Conservation (phyloP, 805 yeast species). For the Henningerozyma blattae region DNA sequence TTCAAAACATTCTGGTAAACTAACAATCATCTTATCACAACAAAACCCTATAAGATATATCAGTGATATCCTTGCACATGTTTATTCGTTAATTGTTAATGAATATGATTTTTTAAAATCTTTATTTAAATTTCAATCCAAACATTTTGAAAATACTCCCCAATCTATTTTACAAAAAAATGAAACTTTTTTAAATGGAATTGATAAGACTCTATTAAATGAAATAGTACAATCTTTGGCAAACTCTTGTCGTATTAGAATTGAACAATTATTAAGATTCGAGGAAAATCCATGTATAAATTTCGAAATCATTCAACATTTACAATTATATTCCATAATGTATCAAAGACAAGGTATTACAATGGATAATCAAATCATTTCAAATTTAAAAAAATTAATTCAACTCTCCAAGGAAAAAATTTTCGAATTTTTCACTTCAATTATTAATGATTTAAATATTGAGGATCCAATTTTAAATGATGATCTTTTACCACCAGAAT, state of each 20-base stretch:
- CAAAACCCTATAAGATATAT: constrained; percentile 74
- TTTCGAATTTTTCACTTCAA: constrained; percentile 7
- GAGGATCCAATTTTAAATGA: constrained; percentile 15
- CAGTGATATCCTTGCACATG: constrained; percentile 81
- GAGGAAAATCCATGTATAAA: constrained; percentile 47
- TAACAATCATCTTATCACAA: constrained; percentile 54
- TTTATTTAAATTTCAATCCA: constrained; percentile 37
- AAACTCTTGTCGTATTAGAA: constrained; percentile 47
- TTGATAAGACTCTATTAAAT: constrained; percentile 19
- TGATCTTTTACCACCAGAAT: constrained; percentile 73
- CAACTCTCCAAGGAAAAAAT: constrained; percentile 14
- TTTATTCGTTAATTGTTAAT: constrained; percentile 76
- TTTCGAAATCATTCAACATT: constrained; percentile 46
- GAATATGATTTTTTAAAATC: constrained; percentile 68
- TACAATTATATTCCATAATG: constrained; percentile 63
- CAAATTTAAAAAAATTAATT: constrained; percentile 10
- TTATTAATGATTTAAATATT: constrained; percentile 19
- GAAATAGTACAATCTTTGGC: constrained; percentile 22
- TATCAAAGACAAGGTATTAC: constrained; percentile 33
- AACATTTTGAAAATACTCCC: constrained; percentile 7
- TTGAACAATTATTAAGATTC: constrained; percentile 57
- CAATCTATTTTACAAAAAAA: constrained; percentile 12
- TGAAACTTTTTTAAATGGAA: constrained; percentile 15
- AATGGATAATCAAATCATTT: constrained; percentile 11
- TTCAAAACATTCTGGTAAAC: constrained; percentile 18